Conservation (phyloP, 768 basidiomycete species). For the Kwoniella sp. region DNA sequence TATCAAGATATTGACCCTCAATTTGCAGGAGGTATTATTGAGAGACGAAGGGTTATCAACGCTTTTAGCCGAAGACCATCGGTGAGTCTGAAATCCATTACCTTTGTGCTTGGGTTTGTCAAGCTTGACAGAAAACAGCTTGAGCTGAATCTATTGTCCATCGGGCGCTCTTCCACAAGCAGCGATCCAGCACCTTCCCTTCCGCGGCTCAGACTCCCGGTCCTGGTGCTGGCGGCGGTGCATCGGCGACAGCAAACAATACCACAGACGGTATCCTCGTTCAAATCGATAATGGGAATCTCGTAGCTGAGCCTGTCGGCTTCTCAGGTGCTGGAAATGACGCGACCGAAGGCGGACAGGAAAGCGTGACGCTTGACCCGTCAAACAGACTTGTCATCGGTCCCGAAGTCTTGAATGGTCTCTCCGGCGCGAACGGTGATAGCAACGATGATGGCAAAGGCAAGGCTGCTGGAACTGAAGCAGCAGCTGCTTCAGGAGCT, state of each 20-base stretch:
- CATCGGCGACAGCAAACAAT: slow-evolving; percentile 1
- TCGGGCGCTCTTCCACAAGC: background rate
- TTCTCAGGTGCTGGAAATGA: slow-evolving; percentile 2
- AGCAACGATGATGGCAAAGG: background rate
- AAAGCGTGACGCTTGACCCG: background rate
- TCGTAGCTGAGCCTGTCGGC: slow-evolving; percentile 30
- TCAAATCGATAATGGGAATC: slow-evolving; percentile 30
- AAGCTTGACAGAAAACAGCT: background rate
- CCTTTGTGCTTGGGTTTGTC: too few species aligned
- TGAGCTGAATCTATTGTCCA: background rate
- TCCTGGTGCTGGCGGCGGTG: background rate
- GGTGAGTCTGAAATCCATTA: slow-evolving; percentile 10
- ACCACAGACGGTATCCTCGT: slow-evolving; percentile 27
- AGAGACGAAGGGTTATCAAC: slow-evolving; percentile 47
- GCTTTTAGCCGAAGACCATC: slow-evolving; percentile 43
- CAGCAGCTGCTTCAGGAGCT: background rate
- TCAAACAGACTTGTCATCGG: slow-evolving; percentile 5
- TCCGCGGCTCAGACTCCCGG: slow-evolving; percentile 1
- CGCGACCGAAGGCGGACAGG: background rate
- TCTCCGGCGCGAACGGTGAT: background rate
- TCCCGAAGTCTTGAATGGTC: background rate
- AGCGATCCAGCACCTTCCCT: slow-evolving; percentile 15
- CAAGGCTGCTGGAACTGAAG: background rate
- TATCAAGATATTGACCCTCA: background rate
- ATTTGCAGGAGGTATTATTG: slow-evolving; percentile 53